A percentile compares a stretch with the other conserved stretches of the same genome.
phyloP scores from a whole-genome alignment of 2,329 filamentous ascomycete species.

The Plectosphaerella plurivora region DNA sequence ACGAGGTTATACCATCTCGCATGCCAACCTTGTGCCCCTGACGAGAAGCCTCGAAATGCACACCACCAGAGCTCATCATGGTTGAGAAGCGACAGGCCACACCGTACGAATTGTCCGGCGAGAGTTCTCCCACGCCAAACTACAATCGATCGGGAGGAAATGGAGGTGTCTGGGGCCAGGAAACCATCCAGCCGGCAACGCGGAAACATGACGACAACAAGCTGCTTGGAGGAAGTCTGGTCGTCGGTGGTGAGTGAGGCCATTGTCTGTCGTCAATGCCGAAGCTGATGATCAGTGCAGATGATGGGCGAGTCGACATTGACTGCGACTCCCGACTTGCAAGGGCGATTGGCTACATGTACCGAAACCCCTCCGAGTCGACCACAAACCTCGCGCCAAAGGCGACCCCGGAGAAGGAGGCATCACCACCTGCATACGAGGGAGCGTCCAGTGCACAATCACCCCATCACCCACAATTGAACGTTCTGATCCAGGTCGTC shows the following conservation, averaged over 20 bases:
- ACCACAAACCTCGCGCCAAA: too few relatives aligned
- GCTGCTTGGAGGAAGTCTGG: neutral
- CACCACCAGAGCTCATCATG: neutral
- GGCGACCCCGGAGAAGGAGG: neutral
- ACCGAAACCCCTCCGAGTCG: neutral
- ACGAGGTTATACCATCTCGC: too few relatives aligned
- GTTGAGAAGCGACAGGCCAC: neutral
- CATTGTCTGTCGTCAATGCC: neutral
- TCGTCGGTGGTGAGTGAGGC: neutral
- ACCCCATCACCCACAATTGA: neutral
- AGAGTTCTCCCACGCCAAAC: neutral
- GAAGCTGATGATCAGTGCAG: neutral
- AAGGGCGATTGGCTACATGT: conserved; percentile 2
- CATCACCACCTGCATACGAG: neutral
- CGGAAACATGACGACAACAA: neutral
- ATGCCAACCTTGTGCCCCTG: too few relatives aligned
- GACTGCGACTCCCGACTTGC: conserved; percentile 7
- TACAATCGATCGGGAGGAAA: too few relatives aligned
- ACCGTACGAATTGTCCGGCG: neutral
- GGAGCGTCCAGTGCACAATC: neutral
- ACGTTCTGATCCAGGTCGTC: neutral
- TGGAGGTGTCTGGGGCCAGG: neutral
- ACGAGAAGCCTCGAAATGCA: too few relatives aligned
- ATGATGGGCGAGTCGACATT: conserved; percentile 7
- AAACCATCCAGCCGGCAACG: neutral